Evolutionary conservation across 2,329 filamentous ascomycete species (phyloP).

Genomic region (Rhinocladiella mackenziei): DNA sequence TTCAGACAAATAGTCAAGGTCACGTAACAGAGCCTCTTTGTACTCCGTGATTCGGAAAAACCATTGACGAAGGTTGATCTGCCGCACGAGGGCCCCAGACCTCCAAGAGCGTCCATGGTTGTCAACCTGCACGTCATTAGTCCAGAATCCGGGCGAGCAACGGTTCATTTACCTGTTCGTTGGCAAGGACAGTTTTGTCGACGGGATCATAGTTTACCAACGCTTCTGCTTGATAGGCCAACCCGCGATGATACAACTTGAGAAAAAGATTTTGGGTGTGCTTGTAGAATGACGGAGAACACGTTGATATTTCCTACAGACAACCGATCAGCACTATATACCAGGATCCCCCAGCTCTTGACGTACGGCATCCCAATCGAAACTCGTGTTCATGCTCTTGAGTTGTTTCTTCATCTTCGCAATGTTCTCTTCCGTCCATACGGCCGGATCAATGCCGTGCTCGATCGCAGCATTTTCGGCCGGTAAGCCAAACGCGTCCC

Average conservation of each 20-base stretch:
- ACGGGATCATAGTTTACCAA: conserved; percentile 88
- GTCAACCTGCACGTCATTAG: conserved; percentile 50
- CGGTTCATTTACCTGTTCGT: conserved; percentile 61
- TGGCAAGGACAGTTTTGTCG: conserved; percentile 83
- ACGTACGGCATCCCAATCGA: conserved; percentile 77
- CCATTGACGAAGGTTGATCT: conserved; percentile 89
- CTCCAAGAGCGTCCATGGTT: conserved; percentile 80
- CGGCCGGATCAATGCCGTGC: conserved; percentile 68
- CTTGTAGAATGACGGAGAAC: conserved; percentile 79
- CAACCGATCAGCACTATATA: conserved; percentile 30
- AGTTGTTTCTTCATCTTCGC: conserved; percentile 79
- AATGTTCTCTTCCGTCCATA: conserved; percentile 79
- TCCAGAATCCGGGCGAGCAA: conserved; percentile 25
- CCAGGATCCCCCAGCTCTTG: conserved; percentile 20
- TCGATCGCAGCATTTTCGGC: conserved; percentile 90
- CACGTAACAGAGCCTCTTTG: conserved; percentile 66
- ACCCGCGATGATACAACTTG: conserved; percentile 65
- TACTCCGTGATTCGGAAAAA: conserved; percentile 81
- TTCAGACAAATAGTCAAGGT: conserved; percentile 62
- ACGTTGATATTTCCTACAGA: conserved; percentile 73
- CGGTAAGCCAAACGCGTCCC: conserved; percentile 87
- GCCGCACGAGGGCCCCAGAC: conserved; percentile 81
- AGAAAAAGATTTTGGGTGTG: conserved; percentile 85
- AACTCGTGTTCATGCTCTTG: conserved; percentile 70
- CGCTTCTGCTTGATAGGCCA: conserved; percentile 79